phyloP scores from a whole-genome alignment of 129 eudicot species.

The Flaveria trinervia region DNA sequence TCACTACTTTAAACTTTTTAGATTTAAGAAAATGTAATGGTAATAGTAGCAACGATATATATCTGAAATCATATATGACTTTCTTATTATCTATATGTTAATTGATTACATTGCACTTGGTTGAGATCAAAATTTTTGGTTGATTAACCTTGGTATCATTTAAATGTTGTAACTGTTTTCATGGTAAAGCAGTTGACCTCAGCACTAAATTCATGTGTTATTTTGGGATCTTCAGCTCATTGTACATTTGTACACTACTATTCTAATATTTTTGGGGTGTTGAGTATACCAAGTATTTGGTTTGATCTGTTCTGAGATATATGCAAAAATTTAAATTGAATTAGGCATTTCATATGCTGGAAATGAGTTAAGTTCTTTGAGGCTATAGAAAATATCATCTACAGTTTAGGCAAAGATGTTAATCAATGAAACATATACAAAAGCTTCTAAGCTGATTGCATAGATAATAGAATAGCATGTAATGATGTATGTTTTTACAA shows the following conservation, averaged over 20 bases:
- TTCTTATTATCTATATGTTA: background rate
- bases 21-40: background rate
- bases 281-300: background rate
- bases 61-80: background rate
- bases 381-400: background rate
- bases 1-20: background rate
- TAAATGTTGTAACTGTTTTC: background rate
- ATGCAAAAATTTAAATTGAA: background rate
- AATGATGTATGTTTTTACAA: background rate
- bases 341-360: background rate
- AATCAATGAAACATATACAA: background rate
- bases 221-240: background rate
- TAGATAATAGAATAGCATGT: background rate
- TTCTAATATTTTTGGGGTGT: background rate
- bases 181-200: background rate
- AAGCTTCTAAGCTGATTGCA: constrained; percentile 11
- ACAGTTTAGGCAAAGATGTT: background rate
- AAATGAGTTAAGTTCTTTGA: background rate
- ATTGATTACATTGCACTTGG: background rate
- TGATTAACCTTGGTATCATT: background rate
- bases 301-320: background rate
- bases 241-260: background rate
- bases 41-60: background rate
- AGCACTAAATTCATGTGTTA: background rate
- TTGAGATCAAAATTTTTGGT: background rate